Evolutionary conservation across 345 rosid genomes (phyloP).

Genomic region (Eucalyptus tenuipes): DNA sequence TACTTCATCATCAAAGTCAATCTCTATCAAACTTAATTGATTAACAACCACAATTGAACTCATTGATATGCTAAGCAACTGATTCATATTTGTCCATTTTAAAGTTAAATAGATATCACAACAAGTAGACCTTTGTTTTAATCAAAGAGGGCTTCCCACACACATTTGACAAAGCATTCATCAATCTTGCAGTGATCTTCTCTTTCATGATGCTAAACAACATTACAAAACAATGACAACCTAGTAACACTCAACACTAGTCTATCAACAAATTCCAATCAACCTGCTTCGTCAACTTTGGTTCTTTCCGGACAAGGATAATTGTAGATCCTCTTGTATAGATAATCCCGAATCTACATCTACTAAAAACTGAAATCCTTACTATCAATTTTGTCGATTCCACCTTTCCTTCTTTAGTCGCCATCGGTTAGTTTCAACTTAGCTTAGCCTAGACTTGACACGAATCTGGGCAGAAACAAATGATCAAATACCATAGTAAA

Average conservation of each 20-base stretch:
- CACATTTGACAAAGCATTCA: neutral
- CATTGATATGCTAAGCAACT: neutral
- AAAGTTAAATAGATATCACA: neutral
- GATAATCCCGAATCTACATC: neutral
- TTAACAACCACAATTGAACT: neutral
- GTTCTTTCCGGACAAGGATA: neutral
- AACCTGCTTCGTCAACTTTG: neutral
- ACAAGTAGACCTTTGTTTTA: neutral
- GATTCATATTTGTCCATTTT: neutral
- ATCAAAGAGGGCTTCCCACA: neutral
- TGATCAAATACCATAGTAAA: no score
- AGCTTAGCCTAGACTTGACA: neutral
- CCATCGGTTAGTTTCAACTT: neutral
- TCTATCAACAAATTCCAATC: neutral
- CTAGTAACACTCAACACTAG: neutral
- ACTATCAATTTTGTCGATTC: neutral
- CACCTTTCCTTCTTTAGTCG: neutral
- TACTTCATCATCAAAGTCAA: neutral
- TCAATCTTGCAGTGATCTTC: neutral
- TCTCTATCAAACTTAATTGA: no score
- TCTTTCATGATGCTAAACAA: neutral
- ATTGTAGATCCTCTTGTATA: neutral
- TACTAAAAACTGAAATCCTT: no score
- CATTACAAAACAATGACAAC: neutral
- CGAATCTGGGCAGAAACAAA: neutral